A percentile compares a stretch with the other conserved stretches of the same genome.
phyloP scores from a whole-genome alignment of 108 stramenopile species.

The Cyclotella choctawhatcheeana region DNA sequence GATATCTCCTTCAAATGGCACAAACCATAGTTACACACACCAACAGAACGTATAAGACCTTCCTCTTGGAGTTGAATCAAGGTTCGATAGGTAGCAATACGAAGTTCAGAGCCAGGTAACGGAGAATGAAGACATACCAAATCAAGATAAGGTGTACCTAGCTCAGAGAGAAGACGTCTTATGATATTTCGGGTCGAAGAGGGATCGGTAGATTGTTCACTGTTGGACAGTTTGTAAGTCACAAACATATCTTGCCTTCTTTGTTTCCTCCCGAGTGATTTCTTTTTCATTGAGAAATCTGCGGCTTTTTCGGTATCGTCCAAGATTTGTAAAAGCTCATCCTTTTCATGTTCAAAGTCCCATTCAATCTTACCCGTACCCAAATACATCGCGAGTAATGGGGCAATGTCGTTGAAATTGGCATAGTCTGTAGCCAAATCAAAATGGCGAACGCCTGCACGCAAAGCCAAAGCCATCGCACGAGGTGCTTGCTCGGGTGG shows the following conservation, averaged over 20 bases:
- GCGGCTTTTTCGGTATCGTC: conserved; percentile 26
- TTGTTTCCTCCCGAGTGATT: neutral
- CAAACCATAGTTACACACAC: conserved; percentile 82
- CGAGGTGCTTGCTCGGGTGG: conserved; percentile 53
- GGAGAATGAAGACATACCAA: conserved; percentile 78
- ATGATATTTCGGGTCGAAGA: conserved; percentile 43
- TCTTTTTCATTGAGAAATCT: conserved; percentile 18
- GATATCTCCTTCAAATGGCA: conserved; percentile 61
- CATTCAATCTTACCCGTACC: conserved; percentile 31
- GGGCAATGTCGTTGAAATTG: conserved; percentile 45
- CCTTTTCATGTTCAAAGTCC: conserved; percentile 33
- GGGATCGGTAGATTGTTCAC: conserved; percentile 65
- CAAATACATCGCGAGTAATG: conserved; percentile 48
- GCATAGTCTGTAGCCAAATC: conserved; percentile 70
- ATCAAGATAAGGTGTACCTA: conserved; percentile 63
- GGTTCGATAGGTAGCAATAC: conserved; percentile 63
- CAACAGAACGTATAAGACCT: conserved; percentile 63
- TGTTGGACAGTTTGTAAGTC: conserved; percentile 78
- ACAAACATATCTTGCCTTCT: conserved; percentile 62
- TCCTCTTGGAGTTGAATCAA: conserved; percentile 61
- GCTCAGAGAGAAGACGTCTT: conserved; percentile 27
- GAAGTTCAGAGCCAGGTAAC: conserved; percentile 50
- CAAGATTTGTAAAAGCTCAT: conserved; percentile 41
- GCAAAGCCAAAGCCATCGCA: conserved; percentile 64
- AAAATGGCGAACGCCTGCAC: conserved; percentile 70